Evolutionary conservation across 2,329 filamentous ascomycete species (phyloP), one percentile per base, ranked within the genome.

Genomic region (Talaromyces sp.): DNA sequence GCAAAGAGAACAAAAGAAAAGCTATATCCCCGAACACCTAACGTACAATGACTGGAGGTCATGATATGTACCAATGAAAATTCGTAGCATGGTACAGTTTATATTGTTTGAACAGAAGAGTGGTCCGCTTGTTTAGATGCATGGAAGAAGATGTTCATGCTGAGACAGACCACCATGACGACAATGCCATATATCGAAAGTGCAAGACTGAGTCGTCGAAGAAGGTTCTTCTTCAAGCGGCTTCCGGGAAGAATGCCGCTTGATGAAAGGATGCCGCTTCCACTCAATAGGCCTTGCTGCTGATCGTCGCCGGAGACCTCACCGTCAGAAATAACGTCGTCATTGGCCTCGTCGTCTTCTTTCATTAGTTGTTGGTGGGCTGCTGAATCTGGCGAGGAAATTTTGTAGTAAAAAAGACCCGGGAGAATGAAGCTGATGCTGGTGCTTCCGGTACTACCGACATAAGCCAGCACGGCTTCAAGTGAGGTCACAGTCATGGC

Each of bases 351-450:
- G 71, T 98, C 95, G 70, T 97, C 92, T 73, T 95, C 93, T 76
- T 98, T 98, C 68, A 92, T 82, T 10, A 98, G 82, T 15, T 90
- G 87, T 75, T 97, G 94, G 72, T 97, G 93, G 68, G 94, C 88
- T 31, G 89, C 85, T 53, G 91, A 94, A 64, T 97, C 90, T 0
- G 95, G 95, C 27, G 92, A 88, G 13, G 92, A 96, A 67, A 99
- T 98, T 79, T 98, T 98, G 81, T 98, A 99, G 79, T 98, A 99
- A 78, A 99, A 99, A 3, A 99, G 80, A 0, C 95, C 95, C 0
- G 95, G 95, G 0, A 99, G 84, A 69, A 99, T 98, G 76, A 99
- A 99, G 68, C 92, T 96, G 72, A 99, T 99, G 67, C 92, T 92
- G 0, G 95, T 99, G 61, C 90, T 94, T 62, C 95, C 95, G 0